phyloP scores from a whole-genome alignment of 1,284 basidiomycete species.

The Microbotryomycetes sp. region DNA sequence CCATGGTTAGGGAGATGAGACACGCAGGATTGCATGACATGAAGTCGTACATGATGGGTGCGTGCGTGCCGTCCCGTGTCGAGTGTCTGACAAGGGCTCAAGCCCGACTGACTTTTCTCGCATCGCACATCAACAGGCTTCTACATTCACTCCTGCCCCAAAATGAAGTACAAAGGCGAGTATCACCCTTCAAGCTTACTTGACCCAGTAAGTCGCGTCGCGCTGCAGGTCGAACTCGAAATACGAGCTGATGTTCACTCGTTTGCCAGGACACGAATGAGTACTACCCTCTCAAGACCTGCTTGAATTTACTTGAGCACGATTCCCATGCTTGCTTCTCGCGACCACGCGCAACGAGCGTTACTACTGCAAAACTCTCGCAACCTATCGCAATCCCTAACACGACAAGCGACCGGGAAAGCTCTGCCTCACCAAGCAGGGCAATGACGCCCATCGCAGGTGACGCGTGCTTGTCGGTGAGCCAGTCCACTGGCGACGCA shows the following conservation, averaged over 20 bases:
- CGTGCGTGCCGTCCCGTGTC: constrained; percentile 29
- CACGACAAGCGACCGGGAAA: neutral
- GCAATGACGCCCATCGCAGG: neutral
- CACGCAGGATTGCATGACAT: constrained; percentile 59
- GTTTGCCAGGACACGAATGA: constrained; percentile 59
- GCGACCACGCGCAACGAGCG: neutral
- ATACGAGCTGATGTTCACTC: constrained; percentile 5
- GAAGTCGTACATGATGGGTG: constrained; percentile 77
- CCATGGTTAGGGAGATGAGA: constrained; percentile 64
- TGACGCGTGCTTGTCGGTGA: too few relatives aligned
- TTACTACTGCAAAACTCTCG: neutral
- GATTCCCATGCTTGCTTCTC: constrained; percentile 61
- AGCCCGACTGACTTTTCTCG: neutral
- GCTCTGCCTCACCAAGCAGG: neutral
- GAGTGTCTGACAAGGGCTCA: neutral
- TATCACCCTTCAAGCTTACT: constrained; percentile 80
- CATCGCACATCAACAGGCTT: constrained; percentile 55
- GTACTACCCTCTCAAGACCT: constrained; percentile 63
- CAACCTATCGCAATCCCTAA: neutral
- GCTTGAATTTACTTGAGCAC: constrained; percentile 56
- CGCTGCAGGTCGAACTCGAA: too few relatives aligned
- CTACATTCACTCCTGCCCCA: constrained; percentile 83
- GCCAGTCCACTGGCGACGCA: too few relatives aligned
- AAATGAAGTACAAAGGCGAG: constrained; percentile 96
- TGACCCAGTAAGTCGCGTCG: constrained; percentile 61